phyloP scores from a whole-genome alignment of 2,329 filamentous ascomycete species.

The Trichoderma sp. region DNA sequence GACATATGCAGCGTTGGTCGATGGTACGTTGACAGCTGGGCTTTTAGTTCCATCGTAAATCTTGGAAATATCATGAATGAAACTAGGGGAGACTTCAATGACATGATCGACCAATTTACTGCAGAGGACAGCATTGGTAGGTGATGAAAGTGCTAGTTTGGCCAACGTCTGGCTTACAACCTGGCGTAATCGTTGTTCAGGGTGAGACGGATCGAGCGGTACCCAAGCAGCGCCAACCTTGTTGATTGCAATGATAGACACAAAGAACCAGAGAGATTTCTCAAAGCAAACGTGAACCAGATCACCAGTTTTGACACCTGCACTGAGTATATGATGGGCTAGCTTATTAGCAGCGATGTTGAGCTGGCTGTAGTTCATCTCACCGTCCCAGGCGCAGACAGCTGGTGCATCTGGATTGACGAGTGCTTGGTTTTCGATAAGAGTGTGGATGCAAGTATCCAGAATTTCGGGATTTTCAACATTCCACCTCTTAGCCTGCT shows the following conservation, averaged over 20 bases:
- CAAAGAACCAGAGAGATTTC: slow-evolving; percentile 27
- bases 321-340: not conserved
- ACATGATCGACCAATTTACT: not conserved
- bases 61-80: not conserved
- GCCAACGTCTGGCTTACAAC: not conserved
- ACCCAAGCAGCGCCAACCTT: slow-evolving; percentile 30
- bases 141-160: not conserved
- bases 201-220: slow-evolving; percentile 13
- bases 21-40: not conserved
- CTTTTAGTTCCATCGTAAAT: too few relatives aligned
- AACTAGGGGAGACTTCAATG: not conserved
- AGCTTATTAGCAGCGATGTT: slow-evolving; percentile 3
- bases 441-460: slow-evolving; percentile 8
- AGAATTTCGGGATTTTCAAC: slow-evolving; percentile 2
- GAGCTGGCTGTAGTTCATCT: slow-evolving; percentile 26
- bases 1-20: slow-evolving; percentile 33
- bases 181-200: not conserved
- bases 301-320: slow-evolving; percentile 28
- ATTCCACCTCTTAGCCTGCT: slow-evolving; percentile 12
- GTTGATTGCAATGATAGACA: slow-evolving; percentile 31
- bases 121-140: not conserved
- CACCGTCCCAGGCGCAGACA: slow-evolving; percentile 28
- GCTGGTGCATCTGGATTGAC: slow-evolving; percentile 7
- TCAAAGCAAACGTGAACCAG: slow-evolving; percentile 24
- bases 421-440: not conserved